Conservation (phyloP, 306 rosid genomes). For the Pachyrhizus erosus region DNA sequence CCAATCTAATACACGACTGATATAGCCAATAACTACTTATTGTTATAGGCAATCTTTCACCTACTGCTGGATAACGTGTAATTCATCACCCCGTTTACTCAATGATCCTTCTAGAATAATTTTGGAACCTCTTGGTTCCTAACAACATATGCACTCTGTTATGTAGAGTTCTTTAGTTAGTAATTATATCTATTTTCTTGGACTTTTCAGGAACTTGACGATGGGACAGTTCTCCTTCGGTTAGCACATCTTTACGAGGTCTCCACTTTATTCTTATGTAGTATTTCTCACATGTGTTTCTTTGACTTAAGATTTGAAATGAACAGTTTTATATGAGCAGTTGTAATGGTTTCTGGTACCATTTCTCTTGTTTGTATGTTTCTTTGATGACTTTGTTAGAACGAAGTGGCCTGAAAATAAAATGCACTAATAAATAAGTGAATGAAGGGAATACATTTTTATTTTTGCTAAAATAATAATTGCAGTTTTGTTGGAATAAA, state of each 20-base stretch:
- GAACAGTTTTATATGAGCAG: neutral
- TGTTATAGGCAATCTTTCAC: neutral
- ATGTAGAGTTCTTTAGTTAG: neutral
- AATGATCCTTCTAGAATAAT: neutral
- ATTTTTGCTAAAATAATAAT: neutral
- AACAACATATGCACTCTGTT: neutral
- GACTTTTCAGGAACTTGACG: slow-evolving; percentile 67
- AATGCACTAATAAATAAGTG: neutral
- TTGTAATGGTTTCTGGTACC: neutral
- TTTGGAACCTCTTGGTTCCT: neutral
- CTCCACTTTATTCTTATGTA: slow-evolving; percentile 19
- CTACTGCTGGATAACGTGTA: neutral
- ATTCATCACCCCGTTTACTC: neutral
- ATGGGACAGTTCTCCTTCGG: slow-evolving; percentile 73
- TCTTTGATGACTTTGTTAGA: slow-evolving; percentile 4
- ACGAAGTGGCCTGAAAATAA: slow-evolving; percentile 1
- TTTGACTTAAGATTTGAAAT: neutral
- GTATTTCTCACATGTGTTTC: neutral
- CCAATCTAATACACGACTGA: neutral
- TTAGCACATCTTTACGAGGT: slow-evolving; percentile 88
- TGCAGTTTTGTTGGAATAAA: slow-evolving; percentile 8
- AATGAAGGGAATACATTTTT: neutral
- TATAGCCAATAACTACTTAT: neutral
- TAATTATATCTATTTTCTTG: slow-evolving; percentile 17
- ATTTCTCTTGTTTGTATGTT: slow-evolving; percentile 15